Base-by-base conservation (phyloP, 768 basidiomycete species). In the Rhizopogon salebrosus region DNA sequence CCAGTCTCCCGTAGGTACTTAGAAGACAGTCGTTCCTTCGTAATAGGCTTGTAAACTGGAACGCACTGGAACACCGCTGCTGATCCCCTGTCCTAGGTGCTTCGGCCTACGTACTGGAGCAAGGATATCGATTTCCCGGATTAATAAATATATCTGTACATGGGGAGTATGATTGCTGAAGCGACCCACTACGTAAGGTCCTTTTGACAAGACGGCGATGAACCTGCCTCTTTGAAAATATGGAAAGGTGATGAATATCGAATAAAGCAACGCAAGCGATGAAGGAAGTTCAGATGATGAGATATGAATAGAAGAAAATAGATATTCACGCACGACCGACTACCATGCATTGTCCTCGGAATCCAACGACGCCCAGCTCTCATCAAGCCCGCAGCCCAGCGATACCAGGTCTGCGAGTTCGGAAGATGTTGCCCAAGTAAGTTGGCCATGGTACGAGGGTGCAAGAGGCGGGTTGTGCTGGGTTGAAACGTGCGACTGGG, bases 351-450 rank as follows among this genome's bases (percentile, higher is more conserved):
- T 58, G 46, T 62, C 66, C 6, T 80, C 78, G 6, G 77, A 79
- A 51, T 83, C 77, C 22, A 84, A 83, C 26, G 76, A 77, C 51
- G 76, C 76, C 83, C 83, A 84, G 22, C 80, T 69, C 59, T 80
- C 79, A 48, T 80, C 80, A 36, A 83, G 60, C 35, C 79, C 68
- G 38, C 79, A 79, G 54, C 77, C 77, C 22, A 79, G 70, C 8
- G 83, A 70, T 4, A 82, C 81, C 23, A 87, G 68, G 51, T 81
- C 75, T 0, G 80, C 77, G 16, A 87, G 67, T 49, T 83, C 81
- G 16, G 74, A 60, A 24, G 69, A 63, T 16, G 69, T 61, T 37
- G 68, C 66, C 39, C 60, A 63, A 6, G 58, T 53, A 1, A 62
- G 56, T 3, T 54, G 53, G 11, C 34, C 29, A 7, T 51, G 50